Percentiles rank a stretch among this genome's conserved stretches.
phyloP scores from a whole-genome alignment of 2,329 filamentous ascomycete genomes.

The Aspergillus latus region DNA sequence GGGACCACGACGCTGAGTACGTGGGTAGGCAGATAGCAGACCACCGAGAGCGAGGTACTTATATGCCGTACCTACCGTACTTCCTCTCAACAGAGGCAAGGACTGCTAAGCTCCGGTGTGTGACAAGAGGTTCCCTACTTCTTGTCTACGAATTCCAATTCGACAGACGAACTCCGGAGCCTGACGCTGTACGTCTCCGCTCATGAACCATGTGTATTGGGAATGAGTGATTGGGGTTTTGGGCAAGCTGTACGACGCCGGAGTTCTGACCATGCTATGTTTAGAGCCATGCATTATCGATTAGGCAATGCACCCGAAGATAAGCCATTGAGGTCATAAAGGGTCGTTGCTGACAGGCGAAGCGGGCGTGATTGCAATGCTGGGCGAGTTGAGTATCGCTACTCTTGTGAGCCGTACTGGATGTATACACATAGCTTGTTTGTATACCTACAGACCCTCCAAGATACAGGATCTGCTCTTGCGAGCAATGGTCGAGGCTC shows the following conservation, averaged over 20 bases:
- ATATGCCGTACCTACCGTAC: not conserved
- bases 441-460: no score
- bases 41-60: conserved; percentile 33
- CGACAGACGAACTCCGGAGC: not conserved
- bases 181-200: not conserved
- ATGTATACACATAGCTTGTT: not conserved
- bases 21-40: conserved; percentile 26
- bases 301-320: not conserved
- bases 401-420: not conserved
- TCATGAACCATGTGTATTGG: conserved; percentile 6
- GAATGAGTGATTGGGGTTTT: not conserved
- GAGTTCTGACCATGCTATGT: conserved; percentile 6
- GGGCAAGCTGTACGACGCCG: conserved; percentile 7
- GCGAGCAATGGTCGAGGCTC: no score
- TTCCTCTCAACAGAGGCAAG: not conserved
- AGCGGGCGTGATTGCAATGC: conserved; percentile 3
- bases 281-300: not conserved
- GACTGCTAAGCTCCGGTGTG: conserved; percentile 1
- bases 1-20: not conserved
- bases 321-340: conserved; percentile 7
- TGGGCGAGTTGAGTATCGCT: not conserved
- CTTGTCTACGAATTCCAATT: not conserved
- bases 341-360: conserved; percentile 3
- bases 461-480: no score
- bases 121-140: not conserved